Conservation (phyloP, 495 filamentous ascomycete species). For the Tetracladium marchalianum region DNA sequence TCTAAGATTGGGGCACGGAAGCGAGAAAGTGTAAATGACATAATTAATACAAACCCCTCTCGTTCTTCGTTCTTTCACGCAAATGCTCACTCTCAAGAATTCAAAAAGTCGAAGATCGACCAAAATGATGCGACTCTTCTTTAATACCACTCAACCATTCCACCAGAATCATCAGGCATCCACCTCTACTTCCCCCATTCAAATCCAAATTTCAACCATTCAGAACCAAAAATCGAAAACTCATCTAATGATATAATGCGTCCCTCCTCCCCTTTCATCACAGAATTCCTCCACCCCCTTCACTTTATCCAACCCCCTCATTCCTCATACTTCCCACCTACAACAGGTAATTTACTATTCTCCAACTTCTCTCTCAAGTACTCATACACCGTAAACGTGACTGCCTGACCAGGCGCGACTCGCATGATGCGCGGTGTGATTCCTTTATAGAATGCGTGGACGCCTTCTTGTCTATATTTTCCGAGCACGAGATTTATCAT, state of each 20-base stretch:
- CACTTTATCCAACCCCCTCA: slow-evolving; percentile 24
- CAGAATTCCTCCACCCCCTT: background rate
- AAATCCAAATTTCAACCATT: too few species aligned
- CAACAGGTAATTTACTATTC: slow-evolving; percentile 52
- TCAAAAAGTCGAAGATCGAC: too few species aligned
- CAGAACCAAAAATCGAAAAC: background rate
- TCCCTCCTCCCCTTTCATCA: background rate
- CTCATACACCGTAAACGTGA: slow-evolving; percentile 97
- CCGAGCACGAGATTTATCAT: background rate
- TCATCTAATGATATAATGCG: slow-evolving; percentile 1
- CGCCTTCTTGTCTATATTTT: slow-evolving; percentile 66
- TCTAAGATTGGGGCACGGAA: too few species aligned
- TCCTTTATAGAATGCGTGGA: slow-evolving; percentile 95
- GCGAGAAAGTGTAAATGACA: too few species aligned
- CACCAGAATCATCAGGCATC: too few species aligned
- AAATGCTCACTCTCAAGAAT: too few species aligned
- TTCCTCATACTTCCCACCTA: slow-evolving; percentile 67
- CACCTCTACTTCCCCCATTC: too few species aligned
- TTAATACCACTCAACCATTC: too few species aligned
- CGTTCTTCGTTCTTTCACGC: too few species aligned
- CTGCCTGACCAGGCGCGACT: slow-evolving; percentile 93
- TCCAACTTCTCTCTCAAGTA: slow-evolving; percentile 77
- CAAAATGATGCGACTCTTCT: too few species aligned
- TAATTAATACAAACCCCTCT: too few species aligned
- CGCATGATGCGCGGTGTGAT: slow-evolving; percentile 97